Evolutionary conservation across 2,329 filamentous ascomycete species (phyloP).

Genomic region (Mariannaea sp.): DNA sequence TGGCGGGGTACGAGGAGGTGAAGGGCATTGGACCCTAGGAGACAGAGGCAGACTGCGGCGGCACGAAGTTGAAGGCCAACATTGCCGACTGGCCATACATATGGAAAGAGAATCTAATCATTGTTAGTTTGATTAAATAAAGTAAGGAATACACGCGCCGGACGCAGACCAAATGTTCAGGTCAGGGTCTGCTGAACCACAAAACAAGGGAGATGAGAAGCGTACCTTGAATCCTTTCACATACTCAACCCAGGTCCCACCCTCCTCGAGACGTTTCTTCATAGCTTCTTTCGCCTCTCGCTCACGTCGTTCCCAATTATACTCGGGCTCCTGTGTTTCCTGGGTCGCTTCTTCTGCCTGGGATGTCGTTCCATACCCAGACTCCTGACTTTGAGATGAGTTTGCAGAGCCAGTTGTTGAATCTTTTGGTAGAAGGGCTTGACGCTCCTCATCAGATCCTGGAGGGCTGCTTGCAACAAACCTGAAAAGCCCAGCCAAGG

Average conservation of each 20-base stretch:
- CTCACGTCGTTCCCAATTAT: constrained; percentile 57
- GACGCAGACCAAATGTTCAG: too few species aligned
- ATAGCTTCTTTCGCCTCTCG: constrained; percentile 61
- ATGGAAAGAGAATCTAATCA: constrained; percentile 72
- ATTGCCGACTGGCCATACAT: constrained; percentile 76
- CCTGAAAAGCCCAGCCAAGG: constrained; percentile 23
- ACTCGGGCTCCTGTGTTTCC: constrained; percentile 55
- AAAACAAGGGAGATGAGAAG: neutral
- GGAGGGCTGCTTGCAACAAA: constrained; percentile 26
- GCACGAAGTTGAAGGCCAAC: constrained; percentile 70
- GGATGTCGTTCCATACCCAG: constrained; percentile 50
- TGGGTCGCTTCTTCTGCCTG: constrained; percentile 45
- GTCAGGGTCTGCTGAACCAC: too few species aligned
- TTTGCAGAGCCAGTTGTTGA: constrained; percentile 29
- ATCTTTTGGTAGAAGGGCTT: constrained; percentile 56
- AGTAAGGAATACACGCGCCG: too few species aligned
- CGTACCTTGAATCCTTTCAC: constrained; percentile 70
- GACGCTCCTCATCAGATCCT: constrained; percentile 59
- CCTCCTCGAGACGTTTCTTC: constrained; percentile 71
- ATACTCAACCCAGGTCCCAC: constrained; percentile 79
- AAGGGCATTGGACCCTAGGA: constrained; percentile 72
- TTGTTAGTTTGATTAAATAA: too few species aligned
- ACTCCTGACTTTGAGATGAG: constrained; percentile 30
- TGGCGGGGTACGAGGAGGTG: constrained; percentile 82
- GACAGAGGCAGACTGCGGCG: constrained; percentile 67